Conservation (phyloP, 768 basidiomycete genomes). For the Inosperma sp. region DNA sequence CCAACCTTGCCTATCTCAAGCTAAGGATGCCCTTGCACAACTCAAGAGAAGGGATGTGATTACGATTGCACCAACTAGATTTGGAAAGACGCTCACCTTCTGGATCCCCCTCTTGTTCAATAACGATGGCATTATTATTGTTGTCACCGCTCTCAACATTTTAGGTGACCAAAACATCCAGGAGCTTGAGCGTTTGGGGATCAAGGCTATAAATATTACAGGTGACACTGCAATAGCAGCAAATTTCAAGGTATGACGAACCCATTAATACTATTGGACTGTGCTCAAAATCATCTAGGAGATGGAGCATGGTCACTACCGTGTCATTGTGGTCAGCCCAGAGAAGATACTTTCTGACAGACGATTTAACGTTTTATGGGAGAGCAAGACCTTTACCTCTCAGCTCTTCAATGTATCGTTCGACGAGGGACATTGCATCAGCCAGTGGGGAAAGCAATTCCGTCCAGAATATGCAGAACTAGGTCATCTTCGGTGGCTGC, state of each 20-base stretch:
- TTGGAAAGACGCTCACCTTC: conserved; percentile 24
- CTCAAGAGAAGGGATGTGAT: no score
- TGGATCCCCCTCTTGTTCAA: conserved; percentile 21
- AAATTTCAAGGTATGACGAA: no score
- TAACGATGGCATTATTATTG: conserved; percentile 12
- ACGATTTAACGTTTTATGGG: conserved; percentile 1
- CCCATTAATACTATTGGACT: no score
- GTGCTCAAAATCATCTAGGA: no score
- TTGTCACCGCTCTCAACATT: conserved; percentile 19
- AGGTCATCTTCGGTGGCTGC: conserved; percentile 14
- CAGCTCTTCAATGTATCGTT: conserved; percentile 28
- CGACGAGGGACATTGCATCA: conserved; percentile 36
- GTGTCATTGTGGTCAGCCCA: conserved; percentile 16
- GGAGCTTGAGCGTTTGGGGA: conserved; percentile 3
- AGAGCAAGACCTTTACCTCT: conserved; percentile 17
- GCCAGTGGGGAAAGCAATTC: conserved; percentile 30
- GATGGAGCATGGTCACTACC: conserved; percentile 10
- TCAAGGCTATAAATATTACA: conserved; percentile 13
- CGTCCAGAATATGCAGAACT: conserved; percentile 25
- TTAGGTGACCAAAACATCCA: conserved; percentile 14
- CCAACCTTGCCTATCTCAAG: no score
- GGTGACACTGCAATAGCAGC: conserved; percentile 6
- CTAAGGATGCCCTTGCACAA: no score
- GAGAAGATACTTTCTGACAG: conserved; percentile 9
- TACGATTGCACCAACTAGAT: conserved; percentile 20